A percentile compares a stretch with the other conserved stretches of the same genome.
Evolutionary conservation across 345 rosid species (phyloP).

Genomic region (Trapa incisa): DNA sequence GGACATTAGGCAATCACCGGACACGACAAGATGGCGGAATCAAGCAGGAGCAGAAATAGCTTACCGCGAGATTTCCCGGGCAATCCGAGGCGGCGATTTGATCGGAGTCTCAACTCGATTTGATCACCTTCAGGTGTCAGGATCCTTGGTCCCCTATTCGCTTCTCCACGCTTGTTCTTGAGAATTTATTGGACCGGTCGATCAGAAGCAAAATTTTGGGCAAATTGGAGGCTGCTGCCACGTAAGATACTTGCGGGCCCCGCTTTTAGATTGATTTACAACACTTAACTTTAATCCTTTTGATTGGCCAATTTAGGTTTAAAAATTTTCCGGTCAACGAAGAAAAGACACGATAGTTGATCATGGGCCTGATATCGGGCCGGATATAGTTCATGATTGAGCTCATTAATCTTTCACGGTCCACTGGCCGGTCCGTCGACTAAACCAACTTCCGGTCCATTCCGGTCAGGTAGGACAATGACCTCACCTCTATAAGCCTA

Average conservation of each 20-base stretch:
- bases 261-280: not conserved
- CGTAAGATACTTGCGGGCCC: constrained; percentile 7
- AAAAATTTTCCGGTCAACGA: too few relatives aligned
- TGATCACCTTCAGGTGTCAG: not conserved
- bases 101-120: not conserved
- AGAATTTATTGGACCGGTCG: not conserved
- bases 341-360: too few relatives aligned
- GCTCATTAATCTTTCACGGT: not conserved
- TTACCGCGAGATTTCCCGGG: not conserved
- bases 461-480: too few relatives aligned
- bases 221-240: not conserved
- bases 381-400: not conserved
- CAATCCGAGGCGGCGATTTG: not conserved
- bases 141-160: not conserved
- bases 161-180: not conserved
- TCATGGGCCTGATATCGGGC: not conserved
- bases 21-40: not conserved
- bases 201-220: not conserved
- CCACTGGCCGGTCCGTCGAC: not conserved
- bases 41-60: not conserved
- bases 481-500: too few relatives aligned
- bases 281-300: not conserved
- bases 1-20: not conserved
- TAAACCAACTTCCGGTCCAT: not conserved
- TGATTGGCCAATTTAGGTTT: not conserved